Evolutionary conservation across 371 early-diverging fungal species (phyloP).

Genomic region (Mucor racemosus): DNA sequence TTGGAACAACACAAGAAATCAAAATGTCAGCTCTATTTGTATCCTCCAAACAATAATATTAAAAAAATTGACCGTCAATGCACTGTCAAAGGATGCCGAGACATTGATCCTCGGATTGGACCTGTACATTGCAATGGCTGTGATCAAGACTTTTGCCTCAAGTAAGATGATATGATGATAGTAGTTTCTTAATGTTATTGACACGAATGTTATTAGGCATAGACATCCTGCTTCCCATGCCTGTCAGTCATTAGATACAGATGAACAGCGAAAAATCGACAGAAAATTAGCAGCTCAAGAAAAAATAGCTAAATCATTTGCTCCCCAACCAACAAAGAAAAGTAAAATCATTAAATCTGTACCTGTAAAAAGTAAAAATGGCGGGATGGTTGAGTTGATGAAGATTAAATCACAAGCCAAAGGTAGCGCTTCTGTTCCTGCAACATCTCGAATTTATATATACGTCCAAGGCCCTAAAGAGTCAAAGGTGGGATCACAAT

Average conservation of each 20-base stretch:
- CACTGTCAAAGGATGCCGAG: constrained; percentile 28
- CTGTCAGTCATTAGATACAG: constrained; percentile 24
- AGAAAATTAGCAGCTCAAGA: constrained; percentile 35
- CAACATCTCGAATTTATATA: constrained; percentile 33
- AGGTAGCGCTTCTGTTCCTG: constrained; percentile 31
- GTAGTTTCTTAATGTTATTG: neutral
- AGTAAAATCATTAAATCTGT: constrained; percentile 7
- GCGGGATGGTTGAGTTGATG: constrained; percentile 40
- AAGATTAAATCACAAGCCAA: constrained; percentile 45
- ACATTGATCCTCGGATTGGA: constrained; percentile 35
- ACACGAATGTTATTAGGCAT: constrained; percentile 21
- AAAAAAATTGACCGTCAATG: constrained; percentile 15
- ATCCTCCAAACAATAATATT: constrained; percentile 3
- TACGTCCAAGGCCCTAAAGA: constrained; percentile 32
- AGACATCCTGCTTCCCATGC: constrained; percentile 34
- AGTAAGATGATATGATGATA: constrained; percentile 15
- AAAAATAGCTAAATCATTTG: constrained; percentile 31
- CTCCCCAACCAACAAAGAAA: neutral
- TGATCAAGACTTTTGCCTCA: constrained; percentile 32
- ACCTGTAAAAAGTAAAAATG: constrained; percentile 22
- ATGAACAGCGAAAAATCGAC: constrained; percentile 30
- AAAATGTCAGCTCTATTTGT: constrained; percentile 13
- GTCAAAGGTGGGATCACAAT: constrained; percentile 2
- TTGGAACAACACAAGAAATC: constrained; percentile 29
- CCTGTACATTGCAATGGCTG: constrained; percentile 37